Conservation (phyloP, 345 rosid genomes). For the Acer saccharum region DNA sequence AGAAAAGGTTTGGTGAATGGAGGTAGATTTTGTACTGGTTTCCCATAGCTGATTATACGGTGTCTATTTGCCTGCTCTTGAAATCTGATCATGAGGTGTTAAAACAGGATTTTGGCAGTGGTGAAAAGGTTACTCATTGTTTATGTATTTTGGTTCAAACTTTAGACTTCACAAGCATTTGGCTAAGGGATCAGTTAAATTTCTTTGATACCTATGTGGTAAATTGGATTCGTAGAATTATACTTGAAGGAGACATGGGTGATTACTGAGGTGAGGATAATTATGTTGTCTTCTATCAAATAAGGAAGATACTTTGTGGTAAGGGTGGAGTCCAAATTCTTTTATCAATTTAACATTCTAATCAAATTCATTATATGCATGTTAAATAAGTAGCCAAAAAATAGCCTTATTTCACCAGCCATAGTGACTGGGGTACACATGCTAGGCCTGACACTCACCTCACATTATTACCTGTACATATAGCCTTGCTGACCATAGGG, state of each 20-base stretch:
- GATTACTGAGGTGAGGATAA: not conserved
- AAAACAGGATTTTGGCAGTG: no score
- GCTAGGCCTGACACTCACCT: not conserved
- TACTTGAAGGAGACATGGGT: not conserved
- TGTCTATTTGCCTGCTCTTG: not conserved
- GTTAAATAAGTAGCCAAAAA: conserved; percentile 1
- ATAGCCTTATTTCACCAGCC: not conserved
- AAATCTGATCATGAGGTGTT: not conserved
- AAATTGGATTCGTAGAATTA: not conserved
- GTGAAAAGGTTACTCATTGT: not conserved
- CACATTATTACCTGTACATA: not conserved
- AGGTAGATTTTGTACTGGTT: not conserved
- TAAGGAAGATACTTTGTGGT: no score
- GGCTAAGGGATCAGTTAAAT: not conserved
- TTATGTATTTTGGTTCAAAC: not conserved
- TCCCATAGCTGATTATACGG: not conserved
- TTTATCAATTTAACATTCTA: no score
- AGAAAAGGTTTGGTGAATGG: not conserved
- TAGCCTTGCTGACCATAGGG: not conserved
- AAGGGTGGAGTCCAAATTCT: no score
- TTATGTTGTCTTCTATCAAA: not conserved
- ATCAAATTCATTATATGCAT: not conserved
- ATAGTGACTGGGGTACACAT: not conserved
- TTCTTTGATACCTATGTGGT: not conserved
- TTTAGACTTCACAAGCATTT: not conserved